phyloP scores from a whole-genome alignment of 805 yeast genomes.

The Candida jianshihensis region DNA sequence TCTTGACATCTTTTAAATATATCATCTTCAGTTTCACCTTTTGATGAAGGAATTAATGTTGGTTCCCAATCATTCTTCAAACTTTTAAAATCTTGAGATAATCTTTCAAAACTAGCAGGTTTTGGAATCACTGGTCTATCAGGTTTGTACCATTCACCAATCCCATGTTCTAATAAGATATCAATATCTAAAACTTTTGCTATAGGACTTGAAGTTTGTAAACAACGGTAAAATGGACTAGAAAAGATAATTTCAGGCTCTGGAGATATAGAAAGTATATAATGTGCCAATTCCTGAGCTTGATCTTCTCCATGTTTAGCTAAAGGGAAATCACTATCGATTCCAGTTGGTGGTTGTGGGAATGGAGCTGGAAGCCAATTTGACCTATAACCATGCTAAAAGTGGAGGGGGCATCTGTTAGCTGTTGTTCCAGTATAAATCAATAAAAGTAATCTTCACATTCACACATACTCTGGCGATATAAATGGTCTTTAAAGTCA shows the following conservation, averaged over 20 bases:
- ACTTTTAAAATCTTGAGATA: conserved; percentile 50
- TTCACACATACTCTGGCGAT: no score
- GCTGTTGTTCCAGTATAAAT: background rate
- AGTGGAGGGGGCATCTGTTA: background rate
- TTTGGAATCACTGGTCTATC: conserved; percentile 60
- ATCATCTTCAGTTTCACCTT: conserved; percentile 74
- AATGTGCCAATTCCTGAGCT: conserved; percentile 70
- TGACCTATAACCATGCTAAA: conserved; percentile 77
- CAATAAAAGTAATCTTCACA: no score
- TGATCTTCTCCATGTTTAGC: conserved; percentile 87
- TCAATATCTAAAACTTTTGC: conserved; percentile 52
- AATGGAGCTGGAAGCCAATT: conserved; percentile 76
- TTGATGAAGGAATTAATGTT: conserved; percentile 49
- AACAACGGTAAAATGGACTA: conserved; percentile 86
- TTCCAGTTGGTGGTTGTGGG: conserved; percentile 79
- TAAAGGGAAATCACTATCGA: conserved; percentile 81
- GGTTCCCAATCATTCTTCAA: conserved; percentile 42
- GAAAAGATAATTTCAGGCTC: conserved; percentile 66
- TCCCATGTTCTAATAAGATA: conserved; percentile 68
- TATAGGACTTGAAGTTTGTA: conserved; percentile 72
- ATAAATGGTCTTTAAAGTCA: no score
- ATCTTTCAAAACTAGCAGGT: conserved; percentile 48
- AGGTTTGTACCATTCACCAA: conserved; percentile 90
- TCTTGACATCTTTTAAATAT: conserved; percentile 52
- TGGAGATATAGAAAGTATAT: conserved; percentile 42